Evolutionary conservation across 2,329 filamentous ascomycete species (phyloP).

Genomic region (Leptoxyphium fumago): DNA sequence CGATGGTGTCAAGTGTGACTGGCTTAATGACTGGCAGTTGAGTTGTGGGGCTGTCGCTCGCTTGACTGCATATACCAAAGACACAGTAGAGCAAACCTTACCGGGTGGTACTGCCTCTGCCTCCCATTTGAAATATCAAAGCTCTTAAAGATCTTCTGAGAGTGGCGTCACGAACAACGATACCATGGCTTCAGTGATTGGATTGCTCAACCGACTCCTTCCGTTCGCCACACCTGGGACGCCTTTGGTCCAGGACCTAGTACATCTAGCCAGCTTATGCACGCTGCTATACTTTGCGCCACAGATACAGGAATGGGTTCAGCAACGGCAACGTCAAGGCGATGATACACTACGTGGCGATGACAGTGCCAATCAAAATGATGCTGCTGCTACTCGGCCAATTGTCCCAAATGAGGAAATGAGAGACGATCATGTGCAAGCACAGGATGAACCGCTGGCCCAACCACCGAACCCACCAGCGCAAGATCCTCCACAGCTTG

Average conservation of each 20-base stretch:
- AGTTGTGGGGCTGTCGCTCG: too few species aligned
- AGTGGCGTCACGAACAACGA: too few species aligned
- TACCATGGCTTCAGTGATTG: conserved; percentile 12
- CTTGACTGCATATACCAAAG: too few species aligned
- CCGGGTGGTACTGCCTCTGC: too few species aligned
- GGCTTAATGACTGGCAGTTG: too few species aligned
- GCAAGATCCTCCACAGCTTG: not conserved
- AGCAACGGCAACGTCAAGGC: conserved; percentile 4
- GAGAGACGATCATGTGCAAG: conserved; percentile 1
- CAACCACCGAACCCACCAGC: conserved; percentile 1
- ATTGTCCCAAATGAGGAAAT: not conserved
- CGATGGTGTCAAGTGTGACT: too few species aligned
- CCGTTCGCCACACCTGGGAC: conserved; percentile 34
- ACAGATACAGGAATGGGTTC: conserved; percentile 26
- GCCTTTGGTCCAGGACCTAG: conserved; percentile 31
- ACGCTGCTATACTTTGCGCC: conserved; percentile 33
- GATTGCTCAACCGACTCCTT: conserved; percentile 27
- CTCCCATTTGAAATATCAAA: too few species aligned
- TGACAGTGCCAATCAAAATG: not conserved
- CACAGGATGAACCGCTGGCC: not conserved
- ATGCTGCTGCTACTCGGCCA: not conserved
- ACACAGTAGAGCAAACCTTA: too few species aligned
- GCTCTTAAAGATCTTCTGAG: too few species aligned
- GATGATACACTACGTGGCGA: not conserved
- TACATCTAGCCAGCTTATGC: conserved; percentile 30